Conservation (phyloP, 805 yeast species). For the Candida ortonii region DNA sequence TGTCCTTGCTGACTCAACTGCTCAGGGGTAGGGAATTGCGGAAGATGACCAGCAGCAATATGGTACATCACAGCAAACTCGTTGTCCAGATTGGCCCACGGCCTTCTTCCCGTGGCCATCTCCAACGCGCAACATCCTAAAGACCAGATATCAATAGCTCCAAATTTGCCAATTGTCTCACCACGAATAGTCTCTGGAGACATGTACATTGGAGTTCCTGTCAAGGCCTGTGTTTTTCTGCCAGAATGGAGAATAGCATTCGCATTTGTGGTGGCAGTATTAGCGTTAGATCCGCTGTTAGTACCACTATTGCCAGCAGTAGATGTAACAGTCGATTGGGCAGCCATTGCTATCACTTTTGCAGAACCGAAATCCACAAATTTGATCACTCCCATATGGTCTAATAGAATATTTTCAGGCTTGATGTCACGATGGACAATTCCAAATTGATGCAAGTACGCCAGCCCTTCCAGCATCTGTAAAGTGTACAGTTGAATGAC, state of each 20-base stretch:
- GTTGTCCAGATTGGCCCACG: slow-evolving; percentile 95
- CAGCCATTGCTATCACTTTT: slow-evolving; percentile 72
- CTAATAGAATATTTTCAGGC: slow-evolving; percentile 88
- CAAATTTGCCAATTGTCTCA: slow-evolving; percentile 52
- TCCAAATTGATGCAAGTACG: slow-evolving; percentile 90
- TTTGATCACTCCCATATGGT: slow-evolving; percentile 89
- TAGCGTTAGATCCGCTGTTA: slow-evolving; percentile 2
- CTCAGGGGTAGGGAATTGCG: slow-evolving; percentile 75
- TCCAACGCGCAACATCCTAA: slow-evolving; percentile 93
- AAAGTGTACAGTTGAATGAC: slow-evolving; percentile 86
- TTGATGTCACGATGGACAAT: slow-evolving; percentile 96
- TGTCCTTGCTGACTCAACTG: slow-evolving; percentile 76
- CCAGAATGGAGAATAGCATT: slow-evolving; percentile 22
- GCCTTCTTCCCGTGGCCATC: slow-evolving; percentile 94
- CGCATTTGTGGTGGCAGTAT: slow-evolving; percentile 14
- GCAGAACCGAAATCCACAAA: slow-evolving; percentile 99
- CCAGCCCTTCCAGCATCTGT: slow-evolving; percentile 92
- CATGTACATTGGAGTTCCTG: slow-evolving; percentile 99
- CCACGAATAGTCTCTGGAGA: slow-evolving; percentile 96
- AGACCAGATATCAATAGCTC: slow-evolving; percentile 90
- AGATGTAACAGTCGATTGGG: slow-evolving; percentile 21
- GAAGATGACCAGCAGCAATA: slow-evolving; percentile 92
- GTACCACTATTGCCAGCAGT: slow-evolving; percentile 13
- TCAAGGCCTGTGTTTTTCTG: slow-evolving; percentile 40
- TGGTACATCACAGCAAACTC: slow-evolving; percentile 99